Evolutionary conservation across 1,139 yeast species (phyloP).

Genomic region (Suhomyces yuchorum): DNA sequence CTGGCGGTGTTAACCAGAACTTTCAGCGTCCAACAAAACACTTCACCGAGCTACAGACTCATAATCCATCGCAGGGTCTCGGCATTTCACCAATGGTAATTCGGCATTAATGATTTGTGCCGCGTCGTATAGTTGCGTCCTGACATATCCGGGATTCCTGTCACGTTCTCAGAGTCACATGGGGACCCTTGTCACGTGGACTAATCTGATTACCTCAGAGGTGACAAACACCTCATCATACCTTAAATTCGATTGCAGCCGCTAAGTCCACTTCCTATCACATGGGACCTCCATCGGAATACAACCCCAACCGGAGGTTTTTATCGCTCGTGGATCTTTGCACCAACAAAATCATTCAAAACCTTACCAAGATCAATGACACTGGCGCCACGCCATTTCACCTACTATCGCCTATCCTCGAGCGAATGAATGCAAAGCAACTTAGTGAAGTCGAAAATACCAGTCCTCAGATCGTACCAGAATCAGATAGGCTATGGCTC

Average conservation of each 20-base stretch:
- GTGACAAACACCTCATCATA: not conserved
- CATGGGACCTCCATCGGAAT: constrained; percentile 2
- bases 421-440: constrained; percentile 50
- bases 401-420: constrained; percentile 45
- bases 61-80: too few relatives aligned
- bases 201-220: not conserved
- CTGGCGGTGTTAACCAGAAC: too few relatives aligned
- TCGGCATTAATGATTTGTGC: too few relatives aligned
- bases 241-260: not conserved
- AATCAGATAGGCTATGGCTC: constrained; percentile 56
- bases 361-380: constrained; percentile 32
- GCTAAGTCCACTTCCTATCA: not conserved
- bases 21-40: too few relatives aligned
- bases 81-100: too few relatives aligned
- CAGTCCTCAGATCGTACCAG: constrained; percentile 48
- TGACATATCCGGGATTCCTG: too few relatives aligned
- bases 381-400: constrained; percentile 54
- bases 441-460: constrained; percentile 43
- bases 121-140: too few relatives aligned
- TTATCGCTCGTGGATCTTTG: constrained; percentile 20
- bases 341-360: constrained; percentile 22
- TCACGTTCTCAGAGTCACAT: too few relatives aligned
- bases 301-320: constrained; percentile 5
- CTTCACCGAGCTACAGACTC: too few relatives aligned
- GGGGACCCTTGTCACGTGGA: too few relatives aligned